Percentiles rank a stretch among this genome's conserved stretches.
Conservation (phyloP, 768 basidiomycete genomes). For the Dendrothele bispora region DNA sequence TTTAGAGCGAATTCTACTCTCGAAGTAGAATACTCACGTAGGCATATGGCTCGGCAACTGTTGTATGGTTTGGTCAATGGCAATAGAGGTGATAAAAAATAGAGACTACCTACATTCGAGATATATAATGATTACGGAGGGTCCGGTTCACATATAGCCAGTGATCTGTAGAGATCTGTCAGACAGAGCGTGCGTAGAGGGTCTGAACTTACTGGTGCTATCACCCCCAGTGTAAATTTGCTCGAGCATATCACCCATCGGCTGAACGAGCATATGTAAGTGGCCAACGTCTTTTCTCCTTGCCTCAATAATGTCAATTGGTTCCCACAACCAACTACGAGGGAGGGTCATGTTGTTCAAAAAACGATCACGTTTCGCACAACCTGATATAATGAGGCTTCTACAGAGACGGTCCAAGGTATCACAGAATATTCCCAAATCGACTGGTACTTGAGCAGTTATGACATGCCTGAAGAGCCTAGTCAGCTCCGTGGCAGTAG, state of each 20-base stretch:
- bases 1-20: background rate
- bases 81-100: background rate
- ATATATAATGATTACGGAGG: conserved; percentile 26
- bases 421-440: conserved; percentile 50
- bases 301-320: conserved; percentile 18
- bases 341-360: conserved; percentile 54
- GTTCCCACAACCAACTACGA: conserved; percentile 45
- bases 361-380: conserved; percentile 14
- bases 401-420: conserved; percentile 49
- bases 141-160: conserved; percentile 24
- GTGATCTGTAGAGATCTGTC: conserved; percentile 20
- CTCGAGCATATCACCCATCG: conserved; percentile 24
- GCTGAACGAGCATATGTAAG: conserved; percentile 6
- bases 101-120: conserved; percentile 43
- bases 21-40: conserved; percentile 36
- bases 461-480: conserved; percentile 41
- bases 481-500: background rate
- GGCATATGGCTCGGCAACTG: conserved; percentile 48
- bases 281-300: conserved; percentile 13
- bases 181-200: background rate
- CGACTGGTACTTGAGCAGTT: conserved; percentile 33
- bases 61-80: background rate
- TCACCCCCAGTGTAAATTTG: conserved; percentile 26
- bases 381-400: conserved; percentile 35
- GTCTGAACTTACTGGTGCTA: conserved; percentile 23